Percentiles rank a stretch among this genome's conserved stretches.
Conservation (phyloP, 768 basidiomycete genomes). For the Hypholoma fasciculare region DNA sequence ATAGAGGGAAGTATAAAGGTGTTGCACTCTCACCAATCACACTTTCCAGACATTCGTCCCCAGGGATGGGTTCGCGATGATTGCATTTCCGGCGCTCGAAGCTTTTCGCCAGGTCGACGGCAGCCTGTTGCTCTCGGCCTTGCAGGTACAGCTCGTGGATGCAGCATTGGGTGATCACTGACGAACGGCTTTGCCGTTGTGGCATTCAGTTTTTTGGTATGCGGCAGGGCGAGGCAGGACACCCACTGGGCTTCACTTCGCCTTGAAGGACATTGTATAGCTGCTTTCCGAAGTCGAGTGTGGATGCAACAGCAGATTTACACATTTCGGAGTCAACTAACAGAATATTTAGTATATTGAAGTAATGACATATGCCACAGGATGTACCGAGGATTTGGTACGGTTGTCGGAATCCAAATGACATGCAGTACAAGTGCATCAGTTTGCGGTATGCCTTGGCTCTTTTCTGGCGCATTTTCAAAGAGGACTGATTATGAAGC, state of each 20-base stretch:
- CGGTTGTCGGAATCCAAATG: slow-evolving; percentile 90
- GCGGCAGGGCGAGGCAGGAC: not conserved
- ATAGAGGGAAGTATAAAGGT: not conserved
- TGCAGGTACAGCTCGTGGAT: slow-evolving; percentile 91
- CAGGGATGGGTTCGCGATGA: slow-evolving; percentile 83
- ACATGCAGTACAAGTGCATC: slow-evolving; percentile 85
- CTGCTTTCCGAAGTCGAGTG: slow-evolving; percentile 77
- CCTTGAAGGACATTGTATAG: slow-evolving; percentile 81
- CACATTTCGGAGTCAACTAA: slow-evolving; percentile 88
- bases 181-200: slow-evolving; percentile 45
- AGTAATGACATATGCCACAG: not conserved
- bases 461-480: slow-evolving; percentile 88
- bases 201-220: slow-evolving; percentile 19
- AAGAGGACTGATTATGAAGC: not conserved
- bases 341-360: slow-evolving; percentile 6
- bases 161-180: slow-evolving; percentile 99
- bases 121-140: slow-evolving; percentile 69
- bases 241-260: slow-evolving; percentile 88
- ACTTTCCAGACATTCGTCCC: slow-evolving; percentile 78
- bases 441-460: slow-evolving; percentile 94
- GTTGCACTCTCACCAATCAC: slow-evolving; percentile 66
- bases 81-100: slow-evolving; percentile 96
- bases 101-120: slow-evolving; percentile 87
- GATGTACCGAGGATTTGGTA: slow-evolving; percentile 88
- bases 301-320: slow-evolving; percentile 61